phyloP scores from a whole-genome alignment of 1,284 basidiomycete species.

The Malassezia equina region DNA sequence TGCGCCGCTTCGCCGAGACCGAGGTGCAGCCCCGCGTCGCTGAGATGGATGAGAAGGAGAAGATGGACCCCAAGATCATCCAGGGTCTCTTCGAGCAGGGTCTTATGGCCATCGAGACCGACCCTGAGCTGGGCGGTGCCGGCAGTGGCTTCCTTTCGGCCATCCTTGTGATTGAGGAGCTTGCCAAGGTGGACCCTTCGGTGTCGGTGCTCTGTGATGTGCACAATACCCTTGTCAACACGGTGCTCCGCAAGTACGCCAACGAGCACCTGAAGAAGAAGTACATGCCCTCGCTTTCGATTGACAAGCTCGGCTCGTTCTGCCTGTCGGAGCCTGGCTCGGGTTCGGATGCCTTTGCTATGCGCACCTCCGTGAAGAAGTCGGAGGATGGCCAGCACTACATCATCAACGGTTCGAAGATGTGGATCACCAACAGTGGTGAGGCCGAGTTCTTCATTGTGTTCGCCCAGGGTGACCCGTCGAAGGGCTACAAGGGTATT shows the following conservation, averaged over 20 bases:
- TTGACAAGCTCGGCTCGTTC: slow-evolving; percentile 81
- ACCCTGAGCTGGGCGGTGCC: slow-evolving; percentile 70
- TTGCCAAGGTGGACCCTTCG: slow-evolving; percentile 89
- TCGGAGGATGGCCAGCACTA: slow-evolving; percentile 60
- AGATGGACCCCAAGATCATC: slow-evolving; percentile 82
- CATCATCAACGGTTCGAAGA: slow-evolving; percentile 87
- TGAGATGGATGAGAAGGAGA: slow-evolving; percentile 96
- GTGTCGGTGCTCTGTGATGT: slow-evolving; percentile 96
- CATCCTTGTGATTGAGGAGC: slow-evolving; percentile 92
- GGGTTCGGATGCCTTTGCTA: slow-evolving; percentile 91
- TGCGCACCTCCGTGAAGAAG: slow-evolving; percentile 84
- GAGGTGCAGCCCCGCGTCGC: slow-evolving; percentile 79
- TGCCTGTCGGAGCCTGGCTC: slow-evolving; percentile 85
- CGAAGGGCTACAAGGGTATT: slow-evolving; percentile 96
- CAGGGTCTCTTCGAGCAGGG: slow-evolving; percentile 89
- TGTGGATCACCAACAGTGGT: slow-evolving; percentile 98
- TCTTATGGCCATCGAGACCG: slow-evolving; percentile 95
- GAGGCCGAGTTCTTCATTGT: slow-evolving; percentile 81
- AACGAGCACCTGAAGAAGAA: slow-evolving; percentile 73
- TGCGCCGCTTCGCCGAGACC: slow-evolving; percentile 63
- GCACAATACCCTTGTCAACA: slow-evolving; percentile 76
- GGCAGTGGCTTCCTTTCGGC: slow-evolving; percentile 87
- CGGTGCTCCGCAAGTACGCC: slow-evolving; percentile 78
- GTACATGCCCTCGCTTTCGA: slow-evolving; percentile 74
- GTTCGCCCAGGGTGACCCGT: slow-evolving; percentile 89